Conservation (phyloP, 2,329 filamentous ascomycete genomes). For the Nectriaceae sp. region DNA sequence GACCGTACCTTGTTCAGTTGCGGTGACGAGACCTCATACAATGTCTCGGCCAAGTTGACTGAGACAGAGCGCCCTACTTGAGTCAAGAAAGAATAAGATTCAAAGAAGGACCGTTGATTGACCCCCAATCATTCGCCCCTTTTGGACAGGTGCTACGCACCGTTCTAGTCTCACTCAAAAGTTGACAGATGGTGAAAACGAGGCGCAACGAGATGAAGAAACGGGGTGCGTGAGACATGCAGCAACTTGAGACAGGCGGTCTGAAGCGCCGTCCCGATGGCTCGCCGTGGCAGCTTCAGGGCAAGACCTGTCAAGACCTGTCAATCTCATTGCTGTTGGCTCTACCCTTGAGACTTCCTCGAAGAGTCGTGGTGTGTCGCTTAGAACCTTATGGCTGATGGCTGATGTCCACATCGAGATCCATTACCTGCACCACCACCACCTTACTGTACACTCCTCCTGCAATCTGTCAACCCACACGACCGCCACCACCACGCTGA, state of each 20-base stretch:
- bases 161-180: constrained; percentile 10
- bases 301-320: too few species aligned
- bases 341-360: too few species aligned
- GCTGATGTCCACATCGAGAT: neutral
- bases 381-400: neutral
- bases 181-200: constrained; percentile 9
- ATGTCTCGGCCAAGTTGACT: too few species aligned
- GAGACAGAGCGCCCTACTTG: too few species aligned
- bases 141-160: neutral
- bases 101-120: neutral
- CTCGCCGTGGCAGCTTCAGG: constrained; percentile 5
- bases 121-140: neutral
- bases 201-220: constrained; percentile 17
- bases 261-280: constrained; percentile 5
- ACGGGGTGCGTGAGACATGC: constrained; percentile 13
- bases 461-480: neutral
- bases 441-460: neutral
- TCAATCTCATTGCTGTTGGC: too few species aligned
- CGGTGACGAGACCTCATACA: constrained; percentile 1
- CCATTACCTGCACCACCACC: neutral
- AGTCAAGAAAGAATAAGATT: too few species aligned
- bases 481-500: neutral
- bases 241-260: constrained; percentile 11
- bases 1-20: constrained; percentile 2
- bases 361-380: neutral